Conservation (phyloP, 352 stramenopile genomes). For the Peronosclerospora sorghi region DNA sequence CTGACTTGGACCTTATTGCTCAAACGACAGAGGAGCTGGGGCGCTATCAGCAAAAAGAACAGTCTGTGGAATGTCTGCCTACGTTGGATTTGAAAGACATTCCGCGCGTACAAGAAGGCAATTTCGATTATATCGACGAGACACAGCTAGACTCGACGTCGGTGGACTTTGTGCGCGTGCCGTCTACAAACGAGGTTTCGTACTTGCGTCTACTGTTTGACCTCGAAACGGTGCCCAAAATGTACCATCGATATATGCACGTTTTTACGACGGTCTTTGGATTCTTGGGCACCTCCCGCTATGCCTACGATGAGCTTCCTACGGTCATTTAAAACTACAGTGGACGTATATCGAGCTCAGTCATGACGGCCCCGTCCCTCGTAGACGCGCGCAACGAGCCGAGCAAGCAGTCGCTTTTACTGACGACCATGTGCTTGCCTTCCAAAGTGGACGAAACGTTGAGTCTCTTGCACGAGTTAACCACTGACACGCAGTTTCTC, state of each 20-base stretch:
- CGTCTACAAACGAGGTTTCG: slow-evolving; percentile 76
- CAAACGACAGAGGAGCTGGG: slow-evolving; percentile 34
- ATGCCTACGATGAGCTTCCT: slow-evolving; percentile 52
- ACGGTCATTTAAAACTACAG: slow-evolving; percentile 71
- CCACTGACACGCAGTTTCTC: slow-evolving; percentile 69
- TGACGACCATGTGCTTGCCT: slow-evolving; percentile 59
- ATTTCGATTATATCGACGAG: slow-evolving; percentile 42
- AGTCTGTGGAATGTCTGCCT: slow-evolving; percentile 62
- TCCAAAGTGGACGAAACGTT: slow-evolving; percentile 65
- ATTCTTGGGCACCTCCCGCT: slow-evolving; percentile 54
- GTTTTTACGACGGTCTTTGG: slow-evolving; percentile 65
- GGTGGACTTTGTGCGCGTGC: slow-evolving; percentile 49
- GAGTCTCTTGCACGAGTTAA: slow-evolving; percentile 38
- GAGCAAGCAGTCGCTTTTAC: slow-evolving; percentile 48
- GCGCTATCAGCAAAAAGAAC: slow-evolving; percentile 47
- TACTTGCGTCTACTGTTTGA: slow-evolving; percentile 74
- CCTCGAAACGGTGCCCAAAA: slow-evolving; percentile 31
- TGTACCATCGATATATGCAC: slow-evolving; percentile 56
- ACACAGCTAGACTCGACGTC: slow-evolving; percentile 21
- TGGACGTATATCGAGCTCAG: slow-evolving; percentile 54
- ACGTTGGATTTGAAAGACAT: slow-evolving; percentile 67
- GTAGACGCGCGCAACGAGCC: slow-evolving; percentile 22
- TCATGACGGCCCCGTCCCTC: slow-evolving; percentile 44
- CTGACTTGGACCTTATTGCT: slow-evolving; percentile 48
- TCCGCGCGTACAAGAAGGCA: slow-evolving; percentile 30